A percentile compares a stretch with the other conserved stretches of the same genome.
These are phyloP conservation scores for Monilinia laxa DNA, from an alignment of 2,329 filamentous ascomycete species.

Conservation along the genomic window DNA sequence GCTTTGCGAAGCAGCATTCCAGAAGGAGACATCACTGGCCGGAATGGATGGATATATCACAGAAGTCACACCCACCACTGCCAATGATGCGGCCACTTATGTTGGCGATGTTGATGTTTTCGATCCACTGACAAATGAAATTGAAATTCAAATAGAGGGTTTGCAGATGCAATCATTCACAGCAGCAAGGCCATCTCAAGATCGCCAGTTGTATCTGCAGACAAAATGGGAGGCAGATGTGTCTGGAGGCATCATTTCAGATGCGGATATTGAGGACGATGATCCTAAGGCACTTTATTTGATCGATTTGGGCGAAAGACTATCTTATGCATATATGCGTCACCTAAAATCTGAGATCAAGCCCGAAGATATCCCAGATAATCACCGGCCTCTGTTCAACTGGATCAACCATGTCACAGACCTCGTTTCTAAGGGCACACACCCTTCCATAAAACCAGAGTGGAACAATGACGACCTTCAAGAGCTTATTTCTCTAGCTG, in stretches of 20 bases:
- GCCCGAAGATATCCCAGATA: constrained; percentile 6
- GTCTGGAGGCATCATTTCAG: constrained; percentile 26
- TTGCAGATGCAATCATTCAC: constrained; percentile 29
- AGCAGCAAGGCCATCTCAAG: constrained; percentile 29
- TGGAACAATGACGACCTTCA: constrained; percentile 26
- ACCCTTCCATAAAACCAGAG: constrained; percentile 26
- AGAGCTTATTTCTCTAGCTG: constrained; percentile 15
- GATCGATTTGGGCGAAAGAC: constrained; percentile 24
- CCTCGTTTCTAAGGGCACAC: constrained; percentile 22
- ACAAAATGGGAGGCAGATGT: constrained; percentile 27
- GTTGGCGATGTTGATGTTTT: constrained; percentile 19
- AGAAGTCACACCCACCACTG: constrained; percentile 13
- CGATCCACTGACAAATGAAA: constrained; percentile 7
- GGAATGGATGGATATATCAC: constrained; percentile 22
- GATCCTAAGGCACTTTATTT: constrained; percentile 25
- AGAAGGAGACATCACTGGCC: constrained; percentile 11
- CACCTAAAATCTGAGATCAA: constrained; percentile 14
- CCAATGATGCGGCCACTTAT: constrained; percentile 10
- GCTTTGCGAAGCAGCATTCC: constrained; percentile 19
- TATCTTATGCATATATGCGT: constrained; percentile 20
- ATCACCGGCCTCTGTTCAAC: constrained; percentile 21
- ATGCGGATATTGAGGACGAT: constrained; percentile 25
- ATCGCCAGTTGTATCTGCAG: constrained; percentile 32
- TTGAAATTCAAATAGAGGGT: constrained; percentile 34
- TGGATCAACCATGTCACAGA: constrained; percentile 25